These are phyloP conservation scores for Nothopassalora personata DNA, from an alignment of 2,329 filamentous ascomycete genomes.

Conservation along the genomic window DNA sequence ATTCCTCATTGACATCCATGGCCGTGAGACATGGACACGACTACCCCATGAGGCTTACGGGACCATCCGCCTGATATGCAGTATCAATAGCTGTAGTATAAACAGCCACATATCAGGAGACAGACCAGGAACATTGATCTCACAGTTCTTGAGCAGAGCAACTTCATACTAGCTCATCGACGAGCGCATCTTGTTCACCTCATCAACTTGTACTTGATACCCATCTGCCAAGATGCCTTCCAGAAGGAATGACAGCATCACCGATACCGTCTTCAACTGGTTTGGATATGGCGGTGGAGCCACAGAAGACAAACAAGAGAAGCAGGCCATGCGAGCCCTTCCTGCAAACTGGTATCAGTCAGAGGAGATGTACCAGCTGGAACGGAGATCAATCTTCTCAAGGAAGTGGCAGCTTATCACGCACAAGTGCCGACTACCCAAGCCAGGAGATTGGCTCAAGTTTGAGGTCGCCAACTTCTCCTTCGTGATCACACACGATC, in stretches of 20 bases:
- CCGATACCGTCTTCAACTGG: constrained; percentile 24
- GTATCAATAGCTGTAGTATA: background rate
- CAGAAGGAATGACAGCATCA: background rate
- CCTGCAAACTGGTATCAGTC: constrained; percentile 44
- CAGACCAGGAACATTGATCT: background rate
- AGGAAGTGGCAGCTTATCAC: constrained; percentile 34
- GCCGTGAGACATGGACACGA: background rate
- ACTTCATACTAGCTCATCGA: background rate
- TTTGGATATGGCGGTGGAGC: constrained; percentile 34
- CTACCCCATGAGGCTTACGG: constrained; percentile 4
- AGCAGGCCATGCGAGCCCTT: constrained; percentile 34
- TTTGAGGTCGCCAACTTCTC: constrained; percentile 53
- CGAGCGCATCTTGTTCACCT: background rate
- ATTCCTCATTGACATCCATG: background rate
- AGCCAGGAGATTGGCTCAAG: constrained; percentile 37
- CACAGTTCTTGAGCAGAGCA: background rate
- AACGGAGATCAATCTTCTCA: constrained; percentile 42
- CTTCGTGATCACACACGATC: constrained; percentile 50
- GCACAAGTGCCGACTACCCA: constrained; percentile 26
- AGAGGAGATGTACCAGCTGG: constrained; percentile 42
- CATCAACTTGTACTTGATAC: background rate
- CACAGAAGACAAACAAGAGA: constrained; percentile 19
- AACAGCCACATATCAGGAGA: background rate
- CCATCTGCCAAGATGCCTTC: background rate
- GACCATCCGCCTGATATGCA: constrained; percentile 1